A percentile compares a stretch with the other conserved stretches of the same genome.
phyloP scores from a whole-genome alignment of 2,329 filamentous ascomycete species.

The Trichoderma koningii region DNA sequence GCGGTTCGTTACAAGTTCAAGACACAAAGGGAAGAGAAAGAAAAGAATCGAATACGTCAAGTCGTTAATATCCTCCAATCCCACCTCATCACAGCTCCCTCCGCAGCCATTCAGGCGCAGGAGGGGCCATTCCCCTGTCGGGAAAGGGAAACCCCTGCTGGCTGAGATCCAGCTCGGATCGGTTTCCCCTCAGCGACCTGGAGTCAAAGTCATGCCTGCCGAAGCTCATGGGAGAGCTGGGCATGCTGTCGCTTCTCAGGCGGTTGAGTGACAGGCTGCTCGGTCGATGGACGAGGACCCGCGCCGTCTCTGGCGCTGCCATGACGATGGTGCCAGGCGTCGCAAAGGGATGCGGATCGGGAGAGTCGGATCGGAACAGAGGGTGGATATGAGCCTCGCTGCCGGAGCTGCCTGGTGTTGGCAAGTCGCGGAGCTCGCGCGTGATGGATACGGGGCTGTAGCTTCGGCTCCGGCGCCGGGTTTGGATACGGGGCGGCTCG shows the following conservation, averaged over 20 bases:
- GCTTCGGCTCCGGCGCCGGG: slow-evolving; percentile 51
- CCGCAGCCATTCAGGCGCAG: slow-evolving; percentile 63
- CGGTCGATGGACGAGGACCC: slow-evolving; percentile 58
- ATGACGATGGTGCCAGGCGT: slow-evolving; percentile 71
- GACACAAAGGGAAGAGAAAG: not conserved
- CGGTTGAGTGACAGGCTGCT: slow-evolving; percentile 55
- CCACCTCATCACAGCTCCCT: slow-evolving; percentile 34
- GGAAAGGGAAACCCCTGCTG: not conserved
- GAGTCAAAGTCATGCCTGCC: slow-evolving; percentile 52
- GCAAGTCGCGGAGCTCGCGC: slow-evolving; percentile 36
- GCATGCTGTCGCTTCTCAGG: slow-evolving; percentile 59
- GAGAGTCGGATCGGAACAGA: slow-evolving; percentile 73
- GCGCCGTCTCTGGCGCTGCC: slow-evolving; percentile 68
- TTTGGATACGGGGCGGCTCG: slow-evolving; percentile 48
- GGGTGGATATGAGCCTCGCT: slow-evolving; percentile 75
- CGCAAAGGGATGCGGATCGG: slow-evolving; percentile 63
- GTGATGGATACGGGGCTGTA: slow-evolving; percentile 48
- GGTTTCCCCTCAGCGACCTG: slow-evolving; percentile 27
- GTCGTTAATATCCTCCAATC: slow-evolving; percentile 5
- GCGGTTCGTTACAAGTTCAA: slow-evolving; percentile 5
- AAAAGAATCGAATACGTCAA: slow-evolving; percentile 13
- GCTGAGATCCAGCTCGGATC: slow-evolving; percentile 32
- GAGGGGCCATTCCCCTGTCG: slow-evolving; percentile 58
- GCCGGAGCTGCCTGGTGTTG: slow-evolving; percentile 39
- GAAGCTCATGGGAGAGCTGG: slow-evolving; percentile 50